phyloP scores from a whole-genome alignment of 441 rosid genomes.

The Melastoma candidum region DNA sequence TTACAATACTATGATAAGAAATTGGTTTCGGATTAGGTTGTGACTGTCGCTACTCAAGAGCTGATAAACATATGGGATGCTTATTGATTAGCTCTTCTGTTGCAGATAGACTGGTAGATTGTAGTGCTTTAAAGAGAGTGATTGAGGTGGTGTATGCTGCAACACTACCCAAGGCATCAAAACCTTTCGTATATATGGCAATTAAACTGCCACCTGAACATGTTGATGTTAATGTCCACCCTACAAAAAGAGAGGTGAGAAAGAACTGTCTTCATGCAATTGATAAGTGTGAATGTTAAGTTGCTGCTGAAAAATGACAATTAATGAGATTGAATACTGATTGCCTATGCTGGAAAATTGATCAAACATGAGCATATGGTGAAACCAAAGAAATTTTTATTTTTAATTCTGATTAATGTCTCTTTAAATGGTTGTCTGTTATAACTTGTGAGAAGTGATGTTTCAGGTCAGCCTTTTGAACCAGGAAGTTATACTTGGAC shows the following conservation, averaged over 20 bases:
- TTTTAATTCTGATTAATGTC: background rate
- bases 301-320: too few species aligned
- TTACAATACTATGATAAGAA: too few species aligned
- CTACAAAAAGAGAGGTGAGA: conserved; percentile 84
- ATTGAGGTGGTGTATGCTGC: conserved; percentile 88
- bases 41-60: too few species aligned
- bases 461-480: conserved; percentile 86
- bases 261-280: conserved; percentile 6
- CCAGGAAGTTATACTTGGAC: conserved; percentile 73
- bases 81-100: background rate
- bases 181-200: conserved; percentile 89
- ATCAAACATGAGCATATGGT: background rate
- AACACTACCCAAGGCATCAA: conserved; percentile 87
- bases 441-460: conserved; percentile 5
- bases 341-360: background rate
- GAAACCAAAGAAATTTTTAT: too few species aligned
- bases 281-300: background rate
- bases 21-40: too few species aligned
- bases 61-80: too few species aligned
- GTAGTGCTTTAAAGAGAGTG: conserved; percentile 84
- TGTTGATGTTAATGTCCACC: conserved; percentile 94
- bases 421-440: background rate
- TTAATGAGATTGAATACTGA: background rate
- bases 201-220: conserved; percentile 78
- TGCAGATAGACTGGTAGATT: conserved; percentile 90